Percentiles rank a stretch among this genome's conserved stretches.
phyloP scores from a whole-genome alignment of 108 stramenopile species.

The Stephanodiscus minutulus region DNA sequence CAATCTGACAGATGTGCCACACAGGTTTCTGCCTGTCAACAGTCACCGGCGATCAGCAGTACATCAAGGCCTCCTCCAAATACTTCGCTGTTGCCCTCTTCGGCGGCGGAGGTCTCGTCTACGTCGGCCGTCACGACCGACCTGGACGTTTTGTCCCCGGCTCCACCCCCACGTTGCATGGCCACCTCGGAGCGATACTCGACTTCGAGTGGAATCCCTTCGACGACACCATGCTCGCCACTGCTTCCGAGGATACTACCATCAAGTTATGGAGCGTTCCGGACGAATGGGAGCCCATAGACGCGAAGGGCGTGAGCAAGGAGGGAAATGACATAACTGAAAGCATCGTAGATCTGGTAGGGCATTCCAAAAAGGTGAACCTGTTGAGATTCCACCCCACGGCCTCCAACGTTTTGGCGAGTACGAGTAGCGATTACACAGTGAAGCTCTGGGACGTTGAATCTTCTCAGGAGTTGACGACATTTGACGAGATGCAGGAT shows the following conservation, averaged over 20 bases:
- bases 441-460: conserved; percentile 98
- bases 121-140: conserved; percentile 84
- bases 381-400: conserved; percentile 94
- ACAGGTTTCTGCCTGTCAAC: conserved; percentile 91
- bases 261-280: conserved; percentile 99
- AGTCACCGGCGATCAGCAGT: conserved; percentile 96
- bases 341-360: conserved; percentile 85
- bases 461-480: conserved; percentile 61
- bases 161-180: conserved; percentile 78
- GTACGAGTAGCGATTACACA: conserved; percentile 81
- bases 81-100: conserved; percentile 95
- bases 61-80: conserved; percentile 98
- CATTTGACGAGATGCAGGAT: conserved; percentile 74
- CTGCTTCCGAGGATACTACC: conserved; percentile 92
- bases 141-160: conserved; percentile 85
- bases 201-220: conserved; percentile 99
- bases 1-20: conserved; percentile 60
- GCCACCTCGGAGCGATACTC: conserved; percentile 91
- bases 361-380: conserved; percentile 94
- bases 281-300: conserved; percentile 87
- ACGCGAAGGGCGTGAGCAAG: conserved; percentile 87
- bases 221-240: conserved; percentile 92
- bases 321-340: conserved; percentile 82
- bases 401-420: conserved; percentile 88
- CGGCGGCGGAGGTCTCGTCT: conserved; percentile 95